phyloP scores from a whole-genome alignment of 345 rosid species.

The Syzygium oleosum region DNA sequence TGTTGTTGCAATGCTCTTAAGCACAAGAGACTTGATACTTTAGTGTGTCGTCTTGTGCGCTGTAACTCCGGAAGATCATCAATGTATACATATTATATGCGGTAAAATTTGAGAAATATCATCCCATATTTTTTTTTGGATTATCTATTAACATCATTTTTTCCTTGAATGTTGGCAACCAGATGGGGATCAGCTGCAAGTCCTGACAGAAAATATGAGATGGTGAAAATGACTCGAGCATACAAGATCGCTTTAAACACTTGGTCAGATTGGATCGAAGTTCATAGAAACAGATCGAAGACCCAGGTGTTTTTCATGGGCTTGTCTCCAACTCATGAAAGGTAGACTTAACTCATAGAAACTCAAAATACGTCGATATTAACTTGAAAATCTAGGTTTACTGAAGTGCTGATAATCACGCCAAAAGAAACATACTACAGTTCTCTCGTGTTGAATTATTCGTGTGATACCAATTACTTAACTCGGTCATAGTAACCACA shows the following conservation, averaged over 20 bases:
- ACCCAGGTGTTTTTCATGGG: constrained; percentile 75
- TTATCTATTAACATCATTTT: background rate
- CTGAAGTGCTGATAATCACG: background rate
- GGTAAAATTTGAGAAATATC: background rate
- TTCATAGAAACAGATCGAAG: constrained; percentile 43
- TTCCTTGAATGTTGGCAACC: background rate
- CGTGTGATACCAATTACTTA: background rate
- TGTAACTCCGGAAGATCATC: background rate
- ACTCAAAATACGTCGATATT: background rate
- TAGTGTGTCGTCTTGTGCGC: background rate
- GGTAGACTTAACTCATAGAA: constrained; percentile 21
- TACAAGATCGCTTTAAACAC: constrained; percentile 76
- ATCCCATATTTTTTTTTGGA: background rate
- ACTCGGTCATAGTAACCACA: background rate
- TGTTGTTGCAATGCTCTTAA: background rate
- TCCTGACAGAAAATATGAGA: constrained; percentile 47
- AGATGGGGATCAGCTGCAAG: constrained; percentile 77
- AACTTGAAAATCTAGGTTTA: background rate
- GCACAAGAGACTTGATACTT: background rate
- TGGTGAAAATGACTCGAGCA: constrained; percentile 57
- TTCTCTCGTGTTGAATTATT: background rate
- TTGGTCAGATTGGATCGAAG: constrained; percentile 75
- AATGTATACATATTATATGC: background rate
- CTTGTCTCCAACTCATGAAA: constrained; percentile 88
- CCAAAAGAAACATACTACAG: background rate